phyloP scores from a whole-genome alignment of 805 yeast species.

The Zygotorulaspora sp. region DNA sequence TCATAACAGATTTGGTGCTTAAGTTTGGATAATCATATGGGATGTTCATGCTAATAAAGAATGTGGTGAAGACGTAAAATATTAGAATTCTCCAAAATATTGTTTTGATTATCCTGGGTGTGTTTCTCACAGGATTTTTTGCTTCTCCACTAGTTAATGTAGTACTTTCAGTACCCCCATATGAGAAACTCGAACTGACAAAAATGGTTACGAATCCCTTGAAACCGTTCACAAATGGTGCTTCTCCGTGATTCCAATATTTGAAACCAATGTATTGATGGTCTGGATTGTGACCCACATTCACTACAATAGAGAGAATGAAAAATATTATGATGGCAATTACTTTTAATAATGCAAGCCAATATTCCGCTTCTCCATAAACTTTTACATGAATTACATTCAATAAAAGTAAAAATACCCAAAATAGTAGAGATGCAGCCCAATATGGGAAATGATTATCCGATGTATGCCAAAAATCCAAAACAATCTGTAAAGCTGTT shows the following conservation, averaged over 20 bases:
- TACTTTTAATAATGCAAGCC: conserved; percentile 53
- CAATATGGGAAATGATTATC: conserved; percentile 41
- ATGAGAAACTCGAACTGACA: conserved; percentile 49
- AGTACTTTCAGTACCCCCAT: conserved; percentile 47
- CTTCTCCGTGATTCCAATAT: conserved; percentile 53
- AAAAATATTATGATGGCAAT: conserved; percentile 54
- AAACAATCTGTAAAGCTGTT: conserved; percentile 54
- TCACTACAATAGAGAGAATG: conserved; percentile 51
- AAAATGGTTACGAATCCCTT: conserved; percentile 49
- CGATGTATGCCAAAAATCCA: conserved; percentile 44
- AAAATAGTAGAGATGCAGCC: conserved; percentile 49
- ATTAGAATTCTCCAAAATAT: conserved; percentile 54
- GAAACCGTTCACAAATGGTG: conserved; percentile 50
- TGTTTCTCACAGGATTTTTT: conserved; percentile 51
- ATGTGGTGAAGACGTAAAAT: conserved; percentile 51
- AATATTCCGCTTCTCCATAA: conserved; percentile 61
- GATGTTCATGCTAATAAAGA: conserved; percentile 56
- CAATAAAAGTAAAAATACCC: conserved; percentile 43
- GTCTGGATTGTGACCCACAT: conserved; percentile 53
- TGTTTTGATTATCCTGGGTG: conserved; percentile 56
- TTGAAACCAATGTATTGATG: conserved; percentile 52
- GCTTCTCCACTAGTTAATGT: conserved; percentile 54
- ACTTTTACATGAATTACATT: conserved; percentile 51
- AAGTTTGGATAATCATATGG: conserved; percentile 53
- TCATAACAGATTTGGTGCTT: conserved; percentile 31